phyloP scores from a whole-genome alignment of 1,284 basidiomycete genomes.

The Sporisorium sorghi region DNA sequence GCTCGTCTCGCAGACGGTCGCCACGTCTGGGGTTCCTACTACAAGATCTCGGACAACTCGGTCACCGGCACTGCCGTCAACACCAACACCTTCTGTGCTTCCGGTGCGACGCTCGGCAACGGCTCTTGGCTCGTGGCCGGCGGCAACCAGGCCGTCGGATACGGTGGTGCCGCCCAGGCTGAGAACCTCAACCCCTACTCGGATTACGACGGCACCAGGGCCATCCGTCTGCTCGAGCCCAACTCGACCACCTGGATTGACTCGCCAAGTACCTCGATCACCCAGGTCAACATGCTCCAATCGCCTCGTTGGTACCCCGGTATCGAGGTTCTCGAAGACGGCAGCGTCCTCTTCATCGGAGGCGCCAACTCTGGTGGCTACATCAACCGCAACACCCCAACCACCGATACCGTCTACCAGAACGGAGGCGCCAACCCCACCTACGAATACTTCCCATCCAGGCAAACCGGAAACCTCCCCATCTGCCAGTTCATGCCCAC shows the following conservation, averaged over 20 bases:
- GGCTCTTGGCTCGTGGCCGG: constrained; percentile 69
- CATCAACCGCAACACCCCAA: constrained; percentile 68
- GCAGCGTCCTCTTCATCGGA: constrained; percentile 64
- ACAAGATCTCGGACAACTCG: constrained; percentile 57
- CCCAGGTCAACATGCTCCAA: constrained; percentile 55
- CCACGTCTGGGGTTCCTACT: constrained; percentile 64
- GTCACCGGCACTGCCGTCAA: constrained; percentile 60
- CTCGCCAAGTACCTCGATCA: constrained; percentile 35
- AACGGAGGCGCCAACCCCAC: constrained; percentile 56
- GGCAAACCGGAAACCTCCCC: constrained; percentile 18
- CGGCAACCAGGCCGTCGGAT: constrained; percentile 69
- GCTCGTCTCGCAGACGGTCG: constrained; percentile 42
- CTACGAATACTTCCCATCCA: constrained; percentile 66
- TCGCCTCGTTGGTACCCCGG: constrained; percentile 67
- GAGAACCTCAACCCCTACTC: constrained; percentile 55
- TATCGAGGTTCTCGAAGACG: constrained; percentile 66
- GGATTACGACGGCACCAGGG: constrained; percentile 63
- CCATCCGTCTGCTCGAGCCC: constrained; percentile 65
- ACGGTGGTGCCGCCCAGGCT: constrained; percentile 56
- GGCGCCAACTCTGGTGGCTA: constrained; percentile 65
- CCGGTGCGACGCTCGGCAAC: constrained; percentile 68
- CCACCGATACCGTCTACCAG: constrained; percentile 56
- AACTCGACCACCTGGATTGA: constrained; percentile 57
- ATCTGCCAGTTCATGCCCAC: constrained; percentile 61
- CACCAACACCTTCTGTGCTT: constrained; percentile 70